phyloP scores from a whole-genome alignment of 345 rosid genomes.

The Syzygium jambos region DNA sequence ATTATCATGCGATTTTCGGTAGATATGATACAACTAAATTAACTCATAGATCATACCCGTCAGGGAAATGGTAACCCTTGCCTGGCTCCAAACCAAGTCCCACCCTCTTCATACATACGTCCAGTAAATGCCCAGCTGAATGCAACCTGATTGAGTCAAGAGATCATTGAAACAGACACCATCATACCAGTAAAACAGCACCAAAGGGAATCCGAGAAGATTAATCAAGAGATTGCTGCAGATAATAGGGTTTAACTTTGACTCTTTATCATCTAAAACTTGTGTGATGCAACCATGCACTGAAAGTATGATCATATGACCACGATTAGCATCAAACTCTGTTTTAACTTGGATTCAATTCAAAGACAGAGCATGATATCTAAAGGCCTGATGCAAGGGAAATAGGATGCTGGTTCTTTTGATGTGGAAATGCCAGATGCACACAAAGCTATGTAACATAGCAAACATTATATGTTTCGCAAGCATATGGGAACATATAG shows the following conservation, averaged over 20 bases:
- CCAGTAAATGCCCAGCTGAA: conserved; percentile 87
- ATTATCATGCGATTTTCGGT: not conserved
- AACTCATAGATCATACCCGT: conserved; percentile 43
- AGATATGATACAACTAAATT: not conserved
- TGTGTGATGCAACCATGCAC: not conserved
- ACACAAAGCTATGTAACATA: not conserved
- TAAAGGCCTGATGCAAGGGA: not conserved
- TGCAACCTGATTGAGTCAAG: conserved; percentile 42
- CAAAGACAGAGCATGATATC: not conserved
- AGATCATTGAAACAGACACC: not conserved
- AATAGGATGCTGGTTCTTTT: not conserved
- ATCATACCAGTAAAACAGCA: not conserved
- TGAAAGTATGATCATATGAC: not conserved
- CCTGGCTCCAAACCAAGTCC: conserved; percentile 64
- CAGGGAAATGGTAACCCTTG: conserved; percentile 88
- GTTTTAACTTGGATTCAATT: not conserved
- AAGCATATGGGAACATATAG: not conserved
- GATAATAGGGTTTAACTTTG: not conserved
- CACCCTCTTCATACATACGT: conserved; percentile 43
- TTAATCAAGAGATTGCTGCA: not conserved
- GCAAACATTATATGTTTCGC: not conserved
- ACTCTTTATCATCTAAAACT: not conserved
- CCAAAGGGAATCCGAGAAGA: not conserved
- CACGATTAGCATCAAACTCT: not conserved
- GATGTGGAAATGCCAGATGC: not conserved